A percentile compares a stretch with the other conserved stretches of the same genome.
Evolutionary conservation across 352 stramenopile genomes (phyloP).

Genomic region (Phytopythium mirpurense): DNA sequence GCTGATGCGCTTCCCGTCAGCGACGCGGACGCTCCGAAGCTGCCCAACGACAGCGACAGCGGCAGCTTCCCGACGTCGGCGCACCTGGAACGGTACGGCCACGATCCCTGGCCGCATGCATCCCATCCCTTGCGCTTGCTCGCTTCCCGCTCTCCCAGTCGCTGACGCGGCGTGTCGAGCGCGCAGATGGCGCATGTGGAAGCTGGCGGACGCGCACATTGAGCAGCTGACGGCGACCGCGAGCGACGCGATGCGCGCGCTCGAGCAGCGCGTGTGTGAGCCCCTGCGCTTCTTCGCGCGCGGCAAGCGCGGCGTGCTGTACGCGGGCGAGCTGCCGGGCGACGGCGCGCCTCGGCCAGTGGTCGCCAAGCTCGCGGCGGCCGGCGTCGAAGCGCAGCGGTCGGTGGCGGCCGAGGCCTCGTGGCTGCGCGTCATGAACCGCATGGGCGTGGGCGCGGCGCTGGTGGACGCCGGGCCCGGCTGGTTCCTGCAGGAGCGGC

Average conservation of each 20-base stretch:
- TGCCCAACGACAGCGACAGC: no score
- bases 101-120: no score
- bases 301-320: conserved; percentile 60
- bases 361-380: conserved; percentile 48
- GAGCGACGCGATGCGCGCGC: conserved; percentile 11
- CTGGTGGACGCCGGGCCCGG: conserved; percentile 34
- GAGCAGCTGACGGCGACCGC: conserved; percentile 34
- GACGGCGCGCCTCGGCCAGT: conserved; percentile 11
- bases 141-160: no score
- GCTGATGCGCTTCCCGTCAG: neutral
- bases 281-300: conserved; percentile 56
- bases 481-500: conserved; percentile 59
- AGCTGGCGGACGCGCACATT: conserved; percentile 48
- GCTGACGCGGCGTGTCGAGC: no score
- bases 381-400: conserved; percentile 10
- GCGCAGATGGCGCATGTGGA: conserved; percentile 59
- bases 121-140: no score
- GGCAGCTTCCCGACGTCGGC: conserved; percentile 8
- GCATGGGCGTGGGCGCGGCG: conserved; percentile 47
- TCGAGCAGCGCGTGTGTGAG: conserved; percentile 18
- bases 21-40: conserved; percentile 1
- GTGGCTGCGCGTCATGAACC: conserved; percentile 60
- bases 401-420: conserved; percentile 47
- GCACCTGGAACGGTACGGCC: conserved; percentile 58
- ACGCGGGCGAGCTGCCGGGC: conserved; percentile 26